Evolutionary conservation across 306 rosid species (phyloP).

Genomic region (Ammopiptanthus mongolicus): DNA sequence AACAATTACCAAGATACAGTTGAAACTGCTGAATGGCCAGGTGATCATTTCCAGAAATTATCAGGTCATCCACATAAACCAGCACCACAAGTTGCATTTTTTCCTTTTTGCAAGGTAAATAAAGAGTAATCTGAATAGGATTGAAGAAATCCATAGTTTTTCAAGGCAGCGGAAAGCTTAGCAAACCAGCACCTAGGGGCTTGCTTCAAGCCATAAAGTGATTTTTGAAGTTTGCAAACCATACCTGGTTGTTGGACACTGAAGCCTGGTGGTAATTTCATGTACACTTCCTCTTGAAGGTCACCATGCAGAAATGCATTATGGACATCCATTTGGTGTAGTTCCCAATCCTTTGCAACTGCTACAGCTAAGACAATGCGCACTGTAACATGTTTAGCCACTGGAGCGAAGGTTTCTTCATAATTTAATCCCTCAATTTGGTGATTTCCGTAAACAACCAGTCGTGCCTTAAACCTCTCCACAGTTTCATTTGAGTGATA

Average conservation of each 20-base stretch:
- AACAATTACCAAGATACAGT: not conserved
- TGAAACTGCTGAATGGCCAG: not conserved
- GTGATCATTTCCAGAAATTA: not conserved
- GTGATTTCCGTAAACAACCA: not conserved
- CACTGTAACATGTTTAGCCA: not conserved
- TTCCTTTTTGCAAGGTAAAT: not conserved
- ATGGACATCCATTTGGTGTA: not conserved
- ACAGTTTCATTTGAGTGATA: not conserved
- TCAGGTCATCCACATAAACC: not conserved
- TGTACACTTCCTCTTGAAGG: not conserved
- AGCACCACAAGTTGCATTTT: not conserved
- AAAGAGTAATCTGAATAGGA: not conserved
- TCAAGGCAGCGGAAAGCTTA: not conserved
- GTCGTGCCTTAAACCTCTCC: not conserved
- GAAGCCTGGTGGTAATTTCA: not conserved
- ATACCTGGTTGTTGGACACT: accelerated
- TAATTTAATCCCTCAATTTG: not conserved
- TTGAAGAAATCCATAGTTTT: not conserved
- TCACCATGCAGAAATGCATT: no score
- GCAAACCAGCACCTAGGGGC: not conserved
- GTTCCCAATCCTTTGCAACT: not conserved
- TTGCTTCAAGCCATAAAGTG: not conserved
- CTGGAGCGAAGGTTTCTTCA: not conserved
- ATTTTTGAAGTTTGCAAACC: not conserved
- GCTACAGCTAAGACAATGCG: not conserved